phyloP scores from a whole-genome alignment of 2,329 filamentous ascomycete genomes.

The Myriosclerotinia curreyana region DNA sequence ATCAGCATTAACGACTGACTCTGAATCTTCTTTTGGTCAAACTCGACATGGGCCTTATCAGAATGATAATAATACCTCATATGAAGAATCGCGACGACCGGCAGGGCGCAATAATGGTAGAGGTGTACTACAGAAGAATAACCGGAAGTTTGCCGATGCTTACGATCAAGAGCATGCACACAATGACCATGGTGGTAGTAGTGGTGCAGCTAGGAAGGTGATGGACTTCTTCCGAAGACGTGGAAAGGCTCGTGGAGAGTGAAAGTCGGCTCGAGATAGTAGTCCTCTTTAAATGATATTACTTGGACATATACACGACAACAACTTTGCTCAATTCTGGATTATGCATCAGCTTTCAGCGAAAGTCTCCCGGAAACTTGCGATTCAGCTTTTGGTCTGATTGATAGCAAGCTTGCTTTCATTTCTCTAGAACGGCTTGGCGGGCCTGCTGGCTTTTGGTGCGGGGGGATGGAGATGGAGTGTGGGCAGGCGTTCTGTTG shows the following conservation, averaged over 20 bases:
- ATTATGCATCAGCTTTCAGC: constrained; percentile 19
- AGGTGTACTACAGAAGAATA: constrained; percentile 76
- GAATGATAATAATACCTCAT: constrained; percentile 28
- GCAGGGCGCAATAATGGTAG: constrained; percentile 29
- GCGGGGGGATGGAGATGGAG: constrained; percentile 9
- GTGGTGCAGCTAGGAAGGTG: constrained; percentile 82
- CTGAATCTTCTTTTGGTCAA: constrained; percentile 36
- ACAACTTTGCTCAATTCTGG: constrained; percentile 18
- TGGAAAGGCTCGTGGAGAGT: constrained; percentile 58
- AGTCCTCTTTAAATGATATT: neutral
- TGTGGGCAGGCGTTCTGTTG: constrained; percentile 14
- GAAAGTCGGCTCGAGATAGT: constrained; percentile 17
- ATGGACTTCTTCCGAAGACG: constrained; percentile 98
- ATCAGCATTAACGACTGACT: constrained; percentile 35
- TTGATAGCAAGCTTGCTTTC: constrained; percentile 16
- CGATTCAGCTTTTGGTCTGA: constrained; percentile 21
- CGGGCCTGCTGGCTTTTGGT: constrained; percentile 20
- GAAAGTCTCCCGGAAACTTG: constrained; percentile 16
- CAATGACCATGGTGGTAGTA: constrained; percentile 71
- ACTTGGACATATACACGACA: constrained; percentile 18
- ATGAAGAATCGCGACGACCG: constrained; percentile 32
- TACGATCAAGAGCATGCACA: constrained; percentile 73
- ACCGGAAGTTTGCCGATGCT: constrained; percentile 80
- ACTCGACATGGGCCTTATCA: constrained; percentile 27
- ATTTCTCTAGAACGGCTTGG: constrained; percentile 20